Evolutionary conservation across 495 filamentous ascomycete species (phyloP), one percentile per base, ranked within the genome.

Genomic region (Recurvomyces mirabilis): DNA sequence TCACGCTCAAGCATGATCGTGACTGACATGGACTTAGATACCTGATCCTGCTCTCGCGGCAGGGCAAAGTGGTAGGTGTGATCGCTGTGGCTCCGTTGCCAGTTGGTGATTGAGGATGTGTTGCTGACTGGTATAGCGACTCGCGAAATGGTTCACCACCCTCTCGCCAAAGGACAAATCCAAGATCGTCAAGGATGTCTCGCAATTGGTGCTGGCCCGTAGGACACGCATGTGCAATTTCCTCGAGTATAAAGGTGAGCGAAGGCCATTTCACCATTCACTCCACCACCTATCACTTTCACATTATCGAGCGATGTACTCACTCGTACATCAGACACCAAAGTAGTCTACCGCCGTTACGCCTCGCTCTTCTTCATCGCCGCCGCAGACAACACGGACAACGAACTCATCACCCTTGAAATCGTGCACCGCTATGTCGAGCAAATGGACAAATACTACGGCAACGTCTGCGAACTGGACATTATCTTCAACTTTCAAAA

Each of bases 391-490:
- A 84, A 87, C 13, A 85, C 82, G 40, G 91, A 96, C 59, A 99
- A 99, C 69, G 91, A 99, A 60, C 69, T 99, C 64, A 94, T 96
- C 62, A 94, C 85, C 24, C 82, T 99, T 52, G 91, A 99, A 63
- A 86, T 96, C 60, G 89, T 99, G 37, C 91, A 99, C 66, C 85
- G 91, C 54, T 96, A 95, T 63, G 91, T 96, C 38, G 91, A 99
- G 64, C 91, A 96, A 68, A 99, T 96, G 91, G 91, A 99, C 73
- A 99, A 96, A 63, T 99, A 96, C 72, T 99, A 99, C 61, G 91
- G 91, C 63, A 99, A 99, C 66, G 91, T 99, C 46, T 99, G 91
- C 77, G 93, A 99, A 70, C 71, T 98, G 53, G 91, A 98, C 58
- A 91, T 98, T 60, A 94, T 96, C 58, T 99, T 99, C 74, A 96